Evolutionary conservation across 306 rosid genomes (phyloP).

Genomic region (Cercis canadensis): DNA sequence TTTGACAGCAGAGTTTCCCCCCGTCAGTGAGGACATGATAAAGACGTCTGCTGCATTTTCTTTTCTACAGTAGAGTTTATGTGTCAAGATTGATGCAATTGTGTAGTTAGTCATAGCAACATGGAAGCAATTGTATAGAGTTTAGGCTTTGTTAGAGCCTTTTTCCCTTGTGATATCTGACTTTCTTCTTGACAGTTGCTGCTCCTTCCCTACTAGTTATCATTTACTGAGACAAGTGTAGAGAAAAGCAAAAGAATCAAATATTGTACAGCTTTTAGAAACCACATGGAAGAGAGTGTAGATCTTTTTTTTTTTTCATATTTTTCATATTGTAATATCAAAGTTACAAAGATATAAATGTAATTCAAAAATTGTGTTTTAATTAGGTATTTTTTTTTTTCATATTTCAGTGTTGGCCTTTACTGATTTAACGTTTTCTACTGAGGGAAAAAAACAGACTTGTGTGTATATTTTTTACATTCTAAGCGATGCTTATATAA

Average conservation of each 20-base stretch:
- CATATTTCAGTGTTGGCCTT: too few species aligned
- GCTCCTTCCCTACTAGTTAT: conserved; percentile 5
- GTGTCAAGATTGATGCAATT: conserved; percentile 41
- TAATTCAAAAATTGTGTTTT: too few species aligned
- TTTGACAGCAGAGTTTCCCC: conserved; percentile 67
- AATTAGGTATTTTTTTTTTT: too few species aligned
- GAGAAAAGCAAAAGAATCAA: conserved; percentile 36
- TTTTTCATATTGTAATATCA: too few species aligned
- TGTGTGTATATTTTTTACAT: too few species aligned
- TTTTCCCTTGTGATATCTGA: too few species aligned
- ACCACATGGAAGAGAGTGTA: conserved; percentile 38
- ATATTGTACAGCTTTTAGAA: conserved; percentile 56
- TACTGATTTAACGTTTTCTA: too few species aligned
- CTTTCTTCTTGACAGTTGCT: background rate
- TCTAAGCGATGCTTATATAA: too few species aligned
- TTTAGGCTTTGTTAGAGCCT: too few species aligned
- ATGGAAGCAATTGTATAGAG: background rate
- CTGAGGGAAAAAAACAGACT: too few species aligned
- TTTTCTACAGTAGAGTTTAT: conserved; percentile 75
- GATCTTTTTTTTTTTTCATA: background rate
- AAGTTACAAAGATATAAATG: too few species aligned
- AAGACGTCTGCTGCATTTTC: conserved; percentile 81
- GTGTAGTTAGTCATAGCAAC: conserved; percentile 41
- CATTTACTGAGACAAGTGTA: conserved; percentile 36
- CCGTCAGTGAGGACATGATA: conserved; percentile 49